These are phyloP conservation scores for Moringa oleifera DNA, from an alignment of 345 rosid genomes.

Conservation along the genomic window DNA sequence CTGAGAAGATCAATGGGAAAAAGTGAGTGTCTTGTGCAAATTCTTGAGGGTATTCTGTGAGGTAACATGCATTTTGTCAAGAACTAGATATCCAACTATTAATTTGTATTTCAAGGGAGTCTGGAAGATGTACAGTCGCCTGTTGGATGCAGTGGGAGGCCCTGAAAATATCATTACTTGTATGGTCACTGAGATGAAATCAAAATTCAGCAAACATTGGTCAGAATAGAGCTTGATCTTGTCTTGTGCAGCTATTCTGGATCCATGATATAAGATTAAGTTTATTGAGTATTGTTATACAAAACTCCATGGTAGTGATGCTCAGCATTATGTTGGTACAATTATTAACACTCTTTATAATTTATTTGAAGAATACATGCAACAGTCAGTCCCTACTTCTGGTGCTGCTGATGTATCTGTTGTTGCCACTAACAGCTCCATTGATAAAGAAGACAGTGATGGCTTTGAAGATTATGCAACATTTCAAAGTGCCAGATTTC, in stretches of 20 bases:
- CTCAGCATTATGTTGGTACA: conserved; percentile 13
- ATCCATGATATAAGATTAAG: conserved; percentile 24
- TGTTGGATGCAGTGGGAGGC: conserved; percentile 14
- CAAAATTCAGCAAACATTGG: conserved; percentile 23
- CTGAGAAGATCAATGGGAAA: conserved; percentile 26
- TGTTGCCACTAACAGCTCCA: conserved; percentile 15
- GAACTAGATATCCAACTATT: conserved; percentile 19
- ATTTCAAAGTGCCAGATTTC: conserved; percentile 21
- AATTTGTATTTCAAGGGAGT: conserved; percentile 22
- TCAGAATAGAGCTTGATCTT: conserved; percentile 19
- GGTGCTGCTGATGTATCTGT: conserved; percentile 1
- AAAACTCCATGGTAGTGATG: conserved; percentile 22
- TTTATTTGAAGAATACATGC: conserved; percentile 17
- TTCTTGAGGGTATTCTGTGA: conserved; percentile 21
- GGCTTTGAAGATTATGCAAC: conserved; percentile 23
- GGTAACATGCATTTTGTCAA: conserved; percentile 14
- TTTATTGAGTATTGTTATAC: conserved; percentile 23
- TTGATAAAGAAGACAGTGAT: conserved; percentile 13
- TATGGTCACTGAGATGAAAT: conserved; percentile 19
- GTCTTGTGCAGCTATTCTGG: conserved; percentile 26
- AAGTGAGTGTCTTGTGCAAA: conserved; percentile 13
- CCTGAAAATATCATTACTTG: conserved; percentile 20
- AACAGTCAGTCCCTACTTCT: conserved; percentile 15
- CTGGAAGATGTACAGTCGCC: conserved; percentile 18
- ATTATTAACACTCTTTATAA: conserved; percentile 15